Percentiles rank a stretch among this genome's conserved stretches.
Conservation (phyloP, 257 asterid species). For the Salvia splendens region DNA sequence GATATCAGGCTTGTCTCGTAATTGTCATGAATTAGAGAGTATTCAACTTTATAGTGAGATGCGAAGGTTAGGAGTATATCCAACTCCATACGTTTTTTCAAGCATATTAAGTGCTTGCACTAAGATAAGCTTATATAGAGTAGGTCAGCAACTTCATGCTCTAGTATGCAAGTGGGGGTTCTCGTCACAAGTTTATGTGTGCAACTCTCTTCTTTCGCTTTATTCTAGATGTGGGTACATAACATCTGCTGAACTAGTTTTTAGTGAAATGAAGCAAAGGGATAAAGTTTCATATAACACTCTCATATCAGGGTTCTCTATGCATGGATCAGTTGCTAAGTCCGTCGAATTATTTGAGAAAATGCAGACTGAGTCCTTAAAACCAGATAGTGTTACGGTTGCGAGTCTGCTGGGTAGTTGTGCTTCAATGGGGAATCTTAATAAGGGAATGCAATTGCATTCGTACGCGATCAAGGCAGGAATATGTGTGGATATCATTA, state of each 20-base stretch:
- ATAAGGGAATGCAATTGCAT: slow-evolving; percentile 75
- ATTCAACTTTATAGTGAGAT: slow-evolving; percentile 65
- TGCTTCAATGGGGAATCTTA: slow-evolving; percentile 60
- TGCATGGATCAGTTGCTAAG: slow-evolving; percentile 56
- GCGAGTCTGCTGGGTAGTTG: slow-evolving; percentile 66
- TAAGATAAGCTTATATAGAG: slow-evolving; percentile 50
- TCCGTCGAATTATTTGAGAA: slow-evolving; percentile 63
- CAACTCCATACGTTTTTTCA: slow-evolving; percentile 86
- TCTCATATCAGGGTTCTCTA: slow-evolving; percentile 70
- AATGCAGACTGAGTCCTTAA: slow-evolving; percentile 62
- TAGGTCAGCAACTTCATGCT: slow-evolving; percentile 80
- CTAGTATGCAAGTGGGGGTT: slow-evolving; percentile 68
- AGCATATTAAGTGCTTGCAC: slow-evolving; percentile 76
- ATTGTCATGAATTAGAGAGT: slow-evolving; percentile 47
- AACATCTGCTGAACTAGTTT: slow-evolving; percentile 57
- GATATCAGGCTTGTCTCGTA: slow-evolving; percentile 74
- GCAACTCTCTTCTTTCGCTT: slow-evolving; percentile 76
- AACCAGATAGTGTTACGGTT: slow-evolving; percentile 77
- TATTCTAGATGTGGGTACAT: slow-evolving; percentile 63
- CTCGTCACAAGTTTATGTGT: slow-evolving; percentile 63
- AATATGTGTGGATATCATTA: slow-evolving; percentile 63
- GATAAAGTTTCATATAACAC: slow-evolving; percentile 78
- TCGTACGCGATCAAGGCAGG: slow-evolving; percentile 73
- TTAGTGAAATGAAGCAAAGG: slow-evolving; percentile 54
- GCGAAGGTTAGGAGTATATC: slow-evolving; percentile 66